Conservation (phyloP, 208 protist species). For the Zelonia costaricensis region DNA sequence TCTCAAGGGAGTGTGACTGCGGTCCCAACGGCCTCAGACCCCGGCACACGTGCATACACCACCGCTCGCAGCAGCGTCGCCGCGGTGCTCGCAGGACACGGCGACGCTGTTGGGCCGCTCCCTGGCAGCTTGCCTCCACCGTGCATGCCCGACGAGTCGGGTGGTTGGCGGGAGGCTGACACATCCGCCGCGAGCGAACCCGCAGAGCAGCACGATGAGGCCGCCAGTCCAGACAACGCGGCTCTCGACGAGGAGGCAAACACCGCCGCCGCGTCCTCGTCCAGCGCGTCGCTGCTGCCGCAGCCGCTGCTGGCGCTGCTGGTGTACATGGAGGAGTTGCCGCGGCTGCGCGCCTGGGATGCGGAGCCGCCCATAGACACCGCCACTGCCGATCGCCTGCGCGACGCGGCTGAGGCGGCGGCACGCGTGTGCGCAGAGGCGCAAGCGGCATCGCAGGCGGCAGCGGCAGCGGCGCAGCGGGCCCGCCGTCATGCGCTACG, state of each 20-base stretch:
- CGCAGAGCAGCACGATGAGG: not conserved
- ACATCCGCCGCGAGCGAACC: not conserved
- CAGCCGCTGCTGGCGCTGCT: not conserved
- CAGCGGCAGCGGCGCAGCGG: conserved; percentile 6
- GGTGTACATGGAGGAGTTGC: not conserved
- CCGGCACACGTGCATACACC: too few species aligned
- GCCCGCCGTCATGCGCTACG: conserved; percentile 1
- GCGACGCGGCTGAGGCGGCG: conserved; percentile 1
- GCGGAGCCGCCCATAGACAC: conserved; percentile 16
- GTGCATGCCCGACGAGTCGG: too few species aligned
- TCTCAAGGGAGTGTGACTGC: too few species aligned
- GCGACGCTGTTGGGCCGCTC: too few species aligned
- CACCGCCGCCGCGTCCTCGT: not conserved
- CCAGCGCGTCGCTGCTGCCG: too few species aligned
- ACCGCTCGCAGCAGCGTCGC: too few species aligned
- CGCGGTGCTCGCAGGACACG: too few species aligned
- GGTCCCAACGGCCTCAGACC: too few species aligned
- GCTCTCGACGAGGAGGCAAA: not conserved
- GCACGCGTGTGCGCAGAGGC: too few species aligned
- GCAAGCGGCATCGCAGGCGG: too few species aligned
- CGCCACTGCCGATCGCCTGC: not conserved
- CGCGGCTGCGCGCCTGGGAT: conserved; percentile 10
- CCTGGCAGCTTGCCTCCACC: too few species aligned
- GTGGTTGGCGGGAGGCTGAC: not conserved
- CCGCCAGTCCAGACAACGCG: too few species aligned